Conservation (phyloP, 176 grass and related monocot genomes). For the Oryza australiensis region DNA sequence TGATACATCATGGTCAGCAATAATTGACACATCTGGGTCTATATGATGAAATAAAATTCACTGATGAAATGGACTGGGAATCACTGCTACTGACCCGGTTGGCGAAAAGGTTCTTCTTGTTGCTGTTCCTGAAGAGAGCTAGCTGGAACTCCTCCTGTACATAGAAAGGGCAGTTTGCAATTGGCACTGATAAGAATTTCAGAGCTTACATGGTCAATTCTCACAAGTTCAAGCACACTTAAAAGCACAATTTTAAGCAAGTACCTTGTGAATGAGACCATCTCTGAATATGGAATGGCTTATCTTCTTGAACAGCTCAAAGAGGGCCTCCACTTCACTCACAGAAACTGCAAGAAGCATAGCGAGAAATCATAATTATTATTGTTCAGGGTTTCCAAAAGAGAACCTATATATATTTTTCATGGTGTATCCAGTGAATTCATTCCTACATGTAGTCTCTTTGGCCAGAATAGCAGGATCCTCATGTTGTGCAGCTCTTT, state of each 20-base stretch:
- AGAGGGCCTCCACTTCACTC: slow-evolving; percentile 82
- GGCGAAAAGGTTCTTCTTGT: slow-evolving; percentile 66
- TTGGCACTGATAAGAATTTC: background rate
- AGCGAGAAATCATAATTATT: background rate
- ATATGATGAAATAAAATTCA: background rate
- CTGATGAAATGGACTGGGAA: background rate
- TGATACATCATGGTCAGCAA: background rate
- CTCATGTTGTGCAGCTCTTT: slow-evolving; percentile 36
- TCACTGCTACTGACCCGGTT: slow-evolving; percentile 46
- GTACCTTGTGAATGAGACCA: slow-evolving; percentile 73
- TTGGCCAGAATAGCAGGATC: slow-evolving; percentile 56
- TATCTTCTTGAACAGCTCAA: slow-evolving; percentile 82
- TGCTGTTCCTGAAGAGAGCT: slow-evolving; percentile 79
- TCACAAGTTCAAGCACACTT: background rate
- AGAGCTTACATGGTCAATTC: background rate
- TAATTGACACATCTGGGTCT: too few relatives aligned
- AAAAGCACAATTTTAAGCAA: background rate
- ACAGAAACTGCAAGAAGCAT: slow-evolving; percentile 51
- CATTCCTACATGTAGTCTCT: slow-evolving; percentile 68
- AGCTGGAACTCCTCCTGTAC: slow-evolving; percentile 80
- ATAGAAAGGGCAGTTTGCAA: slow-evolving; percentile 3
- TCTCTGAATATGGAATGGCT: slow-evolving; percentile 76
- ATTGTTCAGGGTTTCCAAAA: background rate
- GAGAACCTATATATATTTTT: background rate
- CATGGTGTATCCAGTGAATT: background rate